Conservation (phyloP, 352 stramenopile species). For the Phytophthora hibernalis region DNA sequence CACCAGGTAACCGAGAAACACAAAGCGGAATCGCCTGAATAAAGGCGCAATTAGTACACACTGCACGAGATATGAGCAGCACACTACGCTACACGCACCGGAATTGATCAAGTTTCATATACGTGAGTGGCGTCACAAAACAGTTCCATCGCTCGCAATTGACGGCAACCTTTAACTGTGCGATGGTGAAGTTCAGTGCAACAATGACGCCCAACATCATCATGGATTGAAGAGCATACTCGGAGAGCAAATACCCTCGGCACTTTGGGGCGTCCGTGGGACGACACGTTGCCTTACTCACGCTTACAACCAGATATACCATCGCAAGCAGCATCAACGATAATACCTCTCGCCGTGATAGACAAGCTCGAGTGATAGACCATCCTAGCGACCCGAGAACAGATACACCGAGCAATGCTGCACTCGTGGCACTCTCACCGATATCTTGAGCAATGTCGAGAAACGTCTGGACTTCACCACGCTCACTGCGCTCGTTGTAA, state of each 20-base stretch:
- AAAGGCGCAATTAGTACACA: background rate
- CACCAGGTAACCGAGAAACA: slow-evolving; percentile 65
- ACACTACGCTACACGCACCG: slow-evolving; percentile 39
- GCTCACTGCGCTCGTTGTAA: slow-evolving; percentile 52
- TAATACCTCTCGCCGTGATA: slow-evolving; percentile 48
- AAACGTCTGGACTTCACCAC: slow-evolving; percentile 34
- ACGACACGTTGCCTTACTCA: slow-evolving; percentile 58
- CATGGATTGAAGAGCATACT: slow-evolving; percentile 72
- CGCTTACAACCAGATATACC: slow-evolving; percentile 47
- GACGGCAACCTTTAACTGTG: slow-evolving; percentile 52
- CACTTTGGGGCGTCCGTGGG: slow-evolving; percentile 48
- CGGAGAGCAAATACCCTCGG: slow-evolving; percentile 66
- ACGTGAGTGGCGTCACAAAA: slow-evolving; percentile 61
- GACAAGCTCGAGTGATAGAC: slow-evolving; percentile 61
- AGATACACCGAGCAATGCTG: slow-evolving; percentile 52
- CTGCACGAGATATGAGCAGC: background rate
- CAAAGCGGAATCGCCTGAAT: slow-evolving; percentile 60
- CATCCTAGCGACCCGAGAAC: slow-evolving; percentile 66
- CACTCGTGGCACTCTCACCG: slow-evolving; percentile 47
- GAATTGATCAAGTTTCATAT: slow-evolving; percentile 81
- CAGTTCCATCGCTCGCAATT: slow-evolving; percentile 68
- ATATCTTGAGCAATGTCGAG: slow-evolving; percentile 46
- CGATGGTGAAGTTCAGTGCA: slow-evolving; percentile 74
- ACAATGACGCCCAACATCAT: slow-evolving; percentile 73
- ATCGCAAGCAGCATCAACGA: slow-evolving; percentile 46